Conservation (phyloP, 1,139 yeast genomes). For the Meyerozyma athensensis region DNA sequence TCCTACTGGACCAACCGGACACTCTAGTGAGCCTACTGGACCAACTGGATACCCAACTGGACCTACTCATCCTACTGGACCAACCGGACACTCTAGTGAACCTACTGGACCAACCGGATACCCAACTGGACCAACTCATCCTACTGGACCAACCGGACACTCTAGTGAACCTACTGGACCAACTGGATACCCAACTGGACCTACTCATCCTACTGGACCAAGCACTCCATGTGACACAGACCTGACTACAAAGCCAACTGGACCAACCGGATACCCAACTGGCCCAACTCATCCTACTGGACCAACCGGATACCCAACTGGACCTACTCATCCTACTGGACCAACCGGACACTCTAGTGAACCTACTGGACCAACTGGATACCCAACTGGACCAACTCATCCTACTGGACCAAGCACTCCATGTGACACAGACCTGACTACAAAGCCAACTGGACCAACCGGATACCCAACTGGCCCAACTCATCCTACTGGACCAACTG, state of each 20-base stretch:
- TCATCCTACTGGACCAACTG: not conserved
- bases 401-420: not conserved
- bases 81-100: not conserved
- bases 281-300: not conserved
- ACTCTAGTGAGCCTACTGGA: no score
- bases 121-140: not conserved
- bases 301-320: not conserved
- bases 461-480: not conserved
- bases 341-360: not conserved
- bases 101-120: not conserved
- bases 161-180: not conserved
- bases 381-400: not conserved
- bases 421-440: not conserved
- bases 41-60: no score
- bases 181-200: not conserved
- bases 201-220: not conserved
- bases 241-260: not conserved
- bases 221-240: not conserved
- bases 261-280: not conserved
- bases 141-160: not conserved
- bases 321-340: not conserved
- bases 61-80: not conserved
- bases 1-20: not conserved
- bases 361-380: not conserved
- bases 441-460: not conserved